Evolutionary conservation across 495 filamentous ascomycete genomes (phyloP), one percentile per base, ranked within the genome.

Genomic region (Aspergillus conjunctus): DNA sequence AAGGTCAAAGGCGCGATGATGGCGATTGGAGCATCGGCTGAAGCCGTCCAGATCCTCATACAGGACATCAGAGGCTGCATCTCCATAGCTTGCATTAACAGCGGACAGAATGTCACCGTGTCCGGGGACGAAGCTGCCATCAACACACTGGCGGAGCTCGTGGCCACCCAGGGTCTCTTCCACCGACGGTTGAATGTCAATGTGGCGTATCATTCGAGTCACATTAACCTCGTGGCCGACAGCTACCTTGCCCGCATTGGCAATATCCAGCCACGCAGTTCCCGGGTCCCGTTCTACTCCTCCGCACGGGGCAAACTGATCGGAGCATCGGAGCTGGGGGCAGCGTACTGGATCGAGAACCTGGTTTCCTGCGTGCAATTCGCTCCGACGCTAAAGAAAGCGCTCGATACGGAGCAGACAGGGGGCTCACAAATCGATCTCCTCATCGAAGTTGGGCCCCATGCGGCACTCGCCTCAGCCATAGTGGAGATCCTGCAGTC

Each of bases 121-220:
- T 78, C 80, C 8, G 81, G 81, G 1, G 68, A 77, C 61, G 33
- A 18, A 1, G 17, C 15, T 14, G 66, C 67, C 4, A 55, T 77
- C 34, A 8, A 65, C 56, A 51, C 81, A 57, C 68, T 87, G 15
- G 70, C 80, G 53, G 62, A 67, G 15, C 69, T 74, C 1, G 72
- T 83, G 51, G 66, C 78, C 22, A 69, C 72, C 18, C 76, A 80
- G 18, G 63, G 77, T 0, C 59, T 82, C 12, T 87, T 87, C 64
- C 76, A 71, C 48, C 75, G 85, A 48, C 74, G 77, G 15, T 77
- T 89, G 0, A 69, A 74, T n/a, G 83, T 89, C n/a, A 77, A 83
- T 31, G 72, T 79, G 26, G 87, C 85, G 1, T 90, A 86, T 60
- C 87, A 90, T 62, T 88, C 85, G 4, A 79, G 81, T 54, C 85